These are phyloP conservation scores for Bolboschoenoplectus hybrid DNA, from an alignment of 202 grass and related monocot species.

Conservation along the genomic window DNA sequence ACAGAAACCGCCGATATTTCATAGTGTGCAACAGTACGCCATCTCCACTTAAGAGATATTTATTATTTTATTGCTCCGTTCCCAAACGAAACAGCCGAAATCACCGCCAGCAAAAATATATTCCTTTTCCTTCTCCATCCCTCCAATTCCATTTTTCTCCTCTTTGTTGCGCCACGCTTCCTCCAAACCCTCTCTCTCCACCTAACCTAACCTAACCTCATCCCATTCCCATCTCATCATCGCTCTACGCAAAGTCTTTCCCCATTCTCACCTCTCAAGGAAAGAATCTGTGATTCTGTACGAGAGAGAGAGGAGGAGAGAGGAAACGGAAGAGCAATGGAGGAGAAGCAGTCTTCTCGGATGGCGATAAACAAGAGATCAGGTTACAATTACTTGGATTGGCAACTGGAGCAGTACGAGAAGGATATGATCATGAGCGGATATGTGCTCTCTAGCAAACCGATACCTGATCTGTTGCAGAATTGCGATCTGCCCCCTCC, in stretches of 20 bases:
- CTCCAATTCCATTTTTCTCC: neutral
- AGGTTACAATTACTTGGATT: constrained; percentile 40
- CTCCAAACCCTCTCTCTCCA: constrained; percentile 37
- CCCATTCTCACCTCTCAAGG: neutral
- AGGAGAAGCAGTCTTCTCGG: constrained; percentile 31
- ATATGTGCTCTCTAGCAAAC: constrained; percentile 41
- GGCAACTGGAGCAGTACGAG: constrained; percentile 52
- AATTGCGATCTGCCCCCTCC: constrained; percentile 95
- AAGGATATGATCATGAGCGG: constrained; percentile 69
- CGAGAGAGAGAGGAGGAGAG: neutral
- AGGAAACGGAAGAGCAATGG: neutral
- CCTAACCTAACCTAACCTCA: neutral
- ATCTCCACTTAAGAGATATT: neutral
- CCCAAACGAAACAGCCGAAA: constrained; percentile 12
- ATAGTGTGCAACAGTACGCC: neutral
- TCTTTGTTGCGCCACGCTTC: constrained; percentile 49
- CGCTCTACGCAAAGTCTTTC: neutral
- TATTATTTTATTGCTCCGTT: neutral
- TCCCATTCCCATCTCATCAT: neutral
- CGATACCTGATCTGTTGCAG: constrained; percentile 69
- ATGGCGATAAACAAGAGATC: constrained; percentile 30
- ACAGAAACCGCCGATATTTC: neutral
- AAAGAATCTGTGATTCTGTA: neutral
- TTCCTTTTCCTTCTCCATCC: neutral
- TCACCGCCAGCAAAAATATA: neutral